Evolutionary conservation across 2,329 filamentous ascomycete genomes (phyloP), one percentile per base, ranked within the genome.

Genomic region (Epichloe aotearoae): DNA sequence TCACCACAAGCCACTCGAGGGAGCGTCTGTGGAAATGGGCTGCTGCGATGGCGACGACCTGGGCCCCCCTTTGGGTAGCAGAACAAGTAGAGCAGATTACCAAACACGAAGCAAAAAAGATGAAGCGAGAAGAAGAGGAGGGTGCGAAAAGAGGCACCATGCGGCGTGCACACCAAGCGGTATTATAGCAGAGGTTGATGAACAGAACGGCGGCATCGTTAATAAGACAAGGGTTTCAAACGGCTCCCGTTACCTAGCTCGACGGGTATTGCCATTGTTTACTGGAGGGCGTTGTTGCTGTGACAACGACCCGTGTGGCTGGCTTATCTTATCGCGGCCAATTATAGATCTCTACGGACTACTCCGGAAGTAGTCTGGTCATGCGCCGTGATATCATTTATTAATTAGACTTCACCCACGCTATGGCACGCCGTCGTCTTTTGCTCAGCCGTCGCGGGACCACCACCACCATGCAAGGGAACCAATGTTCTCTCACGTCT

Each of bases 281-380:
- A 62, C 56, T 48, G 44, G 46, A 51, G 49, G 49, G 50, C 3
- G 10, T 12, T 19, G 60, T 62, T 62, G 59, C 55, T 57, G 54
- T 46, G 60, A 57, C 45, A 47, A 62, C 54, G 46, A 6, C 12
- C 30, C 30, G 26, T 19, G 40, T 58, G 58, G 57, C 54, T 59
- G 58, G 57, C 54, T 59, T 59, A 59, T 49, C 47, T 61, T 55
- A 44, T 40, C 34, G 20, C 40, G 3, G 38, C 14, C 17, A 49
- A 43, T 12, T 12, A 15, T 30, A 3, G 30, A 8, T 3, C 26
- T 30, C 26, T 8, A 3, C 26, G 26, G 26, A 26, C 2, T 3
- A 26, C 26, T 26, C 26, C 26, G 26, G 1, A 8, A 8, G 26
- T 26, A 26, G 26, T 8, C 7, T 26, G 23, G 26, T 10, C 26